Percentiles rank a stretch among this genome's conserved stretches.
Conservation (phyloP, 23 red algal genomes). For the Gracilaria domingensis region DNA sequence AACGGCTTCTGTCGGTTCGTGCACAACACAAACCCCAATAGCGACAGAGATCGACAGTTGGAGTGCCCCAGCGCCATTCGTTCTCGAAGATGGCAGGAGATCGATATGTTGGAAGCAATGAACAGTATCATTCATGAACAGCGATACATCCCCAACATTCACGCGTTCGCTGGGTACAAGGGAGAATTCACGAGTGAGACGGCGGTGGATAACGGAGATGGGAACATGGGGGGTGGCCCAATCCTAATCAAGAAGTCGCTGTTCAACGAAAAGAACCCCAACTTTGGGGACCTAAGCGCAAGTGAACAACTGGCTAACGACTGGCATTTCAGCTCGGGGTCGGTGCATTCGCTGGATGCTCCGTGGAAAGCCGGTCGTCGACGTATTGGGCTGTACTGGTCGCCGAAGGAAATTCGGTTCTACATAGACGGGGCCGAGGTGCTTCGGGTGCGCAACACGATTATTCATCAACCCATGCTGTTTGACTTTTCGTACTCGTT, state of each 20-base stretch:
- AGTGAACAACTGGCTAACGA: constrained; percentile 7
- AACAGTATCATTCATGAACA: constrained; percentile 15
- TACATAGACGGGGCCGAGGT: constrained; percentile 19
- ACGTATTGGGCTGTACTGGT: constrained; percentile 26
- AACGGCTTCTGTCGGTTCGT: constrained; percentile 29
- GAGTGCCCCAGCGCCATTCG: constrained; percentile 35
- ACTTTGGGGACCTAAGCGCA: not conserved
- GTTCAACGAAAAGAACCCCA: constrained; percentile 26
- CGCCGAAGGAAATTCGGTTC: constrained; percentile 38
- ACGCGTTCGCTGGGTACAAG: constrained; percentile 42
- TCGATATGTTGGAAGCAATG: constrained; percentile 55
- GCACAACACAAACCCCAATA: not conserved
- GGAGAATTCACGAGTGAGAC: constrained; percentile 31
- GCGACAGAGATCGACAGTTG: not conserved
- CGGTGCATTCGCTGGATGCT: constrained; percentile 29
- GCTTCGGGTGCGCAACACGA: not conserved
- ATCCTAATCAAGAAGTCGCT: constrained; percentile 14
- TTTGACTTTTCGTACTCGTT: constrained; percentile 34
- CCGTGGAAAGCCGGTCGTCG: not conserved
- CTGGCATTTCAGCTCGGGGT: constrained; percentile 38
- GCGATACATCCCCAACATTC: constrained; percentile 31
- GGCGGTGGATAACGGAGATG: constrained; percentile 10
- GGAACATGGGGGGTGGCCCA: constrained; percentile 34
- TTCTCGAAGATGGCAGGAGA: constrained; percentile 45
- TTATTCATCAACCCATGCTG: constrained; percentile 40